Evolutionary conservation across 2,329 filamentous ascomycete species (phyloP).

Genomic region (Sporothrix phasma): DNA sequence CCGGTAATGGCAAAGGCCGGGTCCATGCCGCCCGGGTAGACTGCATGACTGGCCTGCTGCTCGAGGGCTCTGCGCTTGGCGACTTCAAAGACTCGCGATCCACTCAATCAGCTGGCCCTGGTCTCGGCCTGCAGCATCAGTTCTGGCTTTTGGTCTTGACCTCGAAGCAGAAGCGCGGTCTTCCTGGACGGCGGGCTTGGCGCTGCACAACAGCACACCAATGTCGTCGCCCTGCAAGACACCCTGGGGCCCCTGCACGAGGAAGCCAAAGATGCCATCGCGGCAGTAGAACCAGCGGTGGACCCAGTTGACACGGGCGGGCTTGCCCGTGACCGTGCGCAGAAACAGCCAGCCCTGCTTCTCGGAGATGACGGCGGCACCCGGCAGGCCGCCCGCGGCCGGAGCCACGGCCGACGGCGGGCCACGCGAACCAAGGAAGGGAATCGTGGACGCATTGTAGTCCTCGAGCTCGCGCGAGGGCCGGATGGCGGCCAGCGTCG

Average conservation of each 20-base stretch:
- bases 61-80: slow-evolving; percentile 90
- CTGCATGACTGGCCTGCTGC: slow-evolving; percentile 41
- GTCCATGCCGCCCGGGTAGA: slow-evolving; percentile 37
- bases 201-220: slow-evolving; percentile 85
- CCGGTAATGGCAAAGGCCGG: slow-evolving; percentile 88
- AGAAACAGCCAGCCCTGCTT: slow-evolving; percentile 95
- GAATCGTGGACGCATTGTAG: slow-evolving; percentile 82
- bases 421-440: slow-evolving; percentile 65
- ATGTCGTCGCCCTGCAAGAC: slow-evolving; percentile 96
- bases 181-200: slow-evolving; percentile 82
- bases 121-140: slow-evolving; percentile 86
- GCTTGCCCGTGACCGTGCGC: slow-evolving; percentile 73
- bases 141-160: slow-evolving; percentile 95
- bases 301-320: slow-evolving; percentile 80
- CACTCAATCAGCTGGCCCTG: slow-evolving; percentile 88
- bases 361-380: slow-evolving; percentile 50
- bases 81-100: slow-evolving; percentile 84
- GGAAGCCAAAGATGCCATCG: slow-evolving; percentile 90
- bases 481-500: slow-evolving; percentile 57
- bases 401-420: slow-evolving; percentile 29
- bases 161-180: slow-evolving; percentile 96
- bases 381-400: background rate
- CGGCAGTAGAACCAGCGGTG: slow-evolving; percentile 93
- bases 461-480: slow-evolving; percentile 89
- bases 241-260: slow-evolving; percentile 72